Evolutionary conservation across 169 alveolate species (phyloP).

Genomic region (Eimeria zaria): DNA sequence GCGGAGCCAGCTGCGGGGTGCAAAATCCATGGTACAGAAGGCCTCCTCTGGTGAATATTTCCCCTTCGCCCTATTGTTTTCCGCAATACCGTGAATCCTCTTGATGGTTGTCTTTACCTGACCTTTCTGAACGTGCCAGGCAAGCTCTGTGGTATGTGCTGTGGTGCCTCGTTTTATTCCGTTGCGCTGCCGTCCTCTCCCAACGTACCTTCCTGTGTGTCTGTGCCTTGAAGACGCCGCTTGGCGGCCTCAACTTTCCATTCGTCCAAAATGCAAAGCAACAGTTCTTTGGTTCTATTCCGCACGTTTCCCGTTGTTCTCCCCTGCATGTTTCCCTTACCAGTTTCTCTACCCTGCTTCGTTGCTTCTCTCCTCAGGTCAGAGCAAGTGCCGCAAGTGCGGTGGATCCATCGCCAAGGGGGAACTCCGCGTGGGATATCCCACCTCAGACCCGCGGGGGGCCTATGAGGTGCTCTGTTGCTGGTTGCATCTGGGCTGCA

Average conservation of each 20-base stretch:
- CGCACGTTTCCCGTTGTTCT: background rate
- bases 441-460: constrained; percentile 85
- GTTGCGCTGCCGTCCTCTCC: background rate
- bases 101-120: background rate
- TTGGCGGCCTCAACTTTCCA: background rate
- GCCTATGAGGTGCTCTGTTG: constrained; percentile 84
- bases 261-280: background rate
- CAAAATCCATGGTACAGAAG: constrained; percentile 63
- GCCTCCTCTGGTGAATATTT: constrained; percentile 62
- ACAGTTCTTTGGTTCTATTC: background rate
- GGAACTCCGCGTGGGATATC: constrained; percentile 84
- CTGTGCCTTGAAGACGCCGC: background rate
- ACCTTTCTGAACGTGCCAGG: background rate
- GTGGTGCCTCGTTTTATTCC: background rate
- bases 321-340: background rate
- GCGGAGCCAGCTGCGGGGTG: constrained; percentile 36
- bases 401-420: constrained; percentile 81
- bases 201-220: background rate
- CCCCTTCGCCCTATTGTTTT: background rate
- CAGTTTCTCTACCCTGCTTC: background rate
- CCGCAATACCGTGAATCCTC: background rate
- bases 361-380: constrained; percentile 9
- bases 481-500: constrained; percentile 85
- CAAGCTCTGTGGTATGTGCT: background rate
- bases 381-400: constrained; percentile 85